These are phyloP conservation scores for Diaporthe destruens DNA, from an alignment of 2,329 filamentous ascomycete genomes.

Conservation along the genomic window DNA sequence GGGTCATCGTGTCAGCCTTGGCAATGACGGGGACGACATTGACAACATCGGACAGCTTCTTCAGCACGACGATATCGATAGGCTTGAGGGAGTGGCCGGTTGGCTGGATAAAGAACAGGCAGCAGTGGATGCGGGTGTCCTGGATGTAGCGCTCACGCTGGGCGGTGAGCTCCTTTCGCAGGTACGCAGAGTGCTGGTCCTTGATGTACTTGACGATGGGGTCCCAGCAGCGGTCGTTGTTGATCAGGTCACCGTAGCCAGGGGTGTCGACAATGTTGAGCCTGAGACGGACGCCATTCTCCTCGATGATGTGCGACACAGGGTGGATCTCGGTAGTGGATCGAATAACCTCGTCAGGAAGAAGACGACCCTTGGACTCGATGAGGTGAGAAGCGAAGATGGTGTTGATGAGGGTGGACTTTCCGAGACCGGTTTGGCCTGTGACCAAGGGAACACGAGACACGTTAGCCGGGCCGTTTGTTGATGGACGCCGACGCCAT, in stretches of 20 bases:
- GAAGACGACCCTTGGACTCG: conserved; percentile 95
- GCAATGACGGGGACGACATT: conserved; percentile 99
- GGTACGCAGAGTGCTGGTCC: conserved; percentile 99
- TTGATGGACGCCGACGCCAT: background rate
- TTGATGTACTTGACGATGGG: conserved; percentile 99
- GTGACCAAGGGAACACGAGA: conserved; percentile 46
- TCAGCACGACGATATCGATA: conserved; percentile 98
- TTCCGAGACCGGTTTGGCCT: conserved; percentile 99
- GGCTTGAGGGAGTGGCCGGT: conserved; percentile 98
- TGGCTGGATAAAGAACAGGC: conserved; percentile 99
- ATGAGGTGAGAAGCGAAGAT: conserved; percentile 99
- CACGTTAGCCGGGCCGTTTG: conserved; percentile 48
- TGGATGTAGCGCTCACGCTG: conserved; percentile 99
- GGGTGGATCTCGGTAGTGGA: conserved; percentile 98
- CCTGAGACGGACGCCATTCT: conserved; percentile 96
- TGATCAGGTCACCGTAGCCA: conserved; percentile 97
- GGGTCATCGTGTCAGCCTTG: conserved; percentile 95
- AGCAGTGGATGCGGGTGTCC: conserved; percentile 99
- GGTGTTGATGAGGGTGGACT: conserved; percentile 99
- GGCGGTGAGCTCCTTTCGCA: conserved; percentile 98
- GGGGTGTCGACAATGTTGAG: conserved; percentile 99
- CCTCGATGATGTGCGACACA: conserved; percentile 98
- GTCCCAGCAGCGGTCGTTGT: conserved; percentile 99
- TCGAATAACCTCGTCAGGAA: conserved; percentile 92
- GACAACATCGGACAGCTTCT: conserved; percentile 99